Base-by-base conservation (phyloP, 140 eudicot genomes). In the Flaveria floridana region DNA sequence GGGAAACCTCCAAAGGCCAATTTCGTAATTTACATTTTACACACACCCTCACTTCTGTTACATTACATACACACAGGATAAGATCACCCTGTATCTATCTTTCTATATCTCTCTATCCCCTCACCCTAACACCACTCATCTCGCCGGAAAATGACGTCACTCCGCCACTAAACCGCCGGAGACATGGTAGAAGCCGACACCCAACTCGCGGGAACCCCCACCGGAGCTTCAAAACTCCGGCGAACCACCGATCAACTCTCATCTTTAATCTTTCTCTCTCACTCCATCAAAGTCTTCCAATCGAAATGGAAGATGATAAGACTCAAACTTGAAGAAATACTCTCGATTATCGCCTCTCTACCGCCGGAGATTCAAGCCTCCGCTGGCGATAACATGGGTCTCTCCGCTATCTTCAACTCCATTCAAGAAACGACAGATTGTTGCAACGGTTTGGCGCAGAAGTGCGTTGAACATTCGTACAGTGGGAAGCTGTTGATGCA, bases 401-500 rank as follows among this genome's bases (percentile, higher is more conserved):
- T 89, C 56, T 77, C 80, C 39, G 70, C 53, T 70, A 57, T 78
- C 57, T 14, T 88, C 3, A 71, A 83, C 14, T 76, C 84, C 1
- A 76, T 94, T 20, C 19, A 34, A 30, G 76, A 79, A 46, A 86
- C 97, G 7, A 78, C 82, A 16, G 16, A 7, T 25, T 61, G 70
- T 42, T 86, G 88, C 67, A 73, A 72, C 68, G 80, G 52, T 10
- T 87, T 90, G 14, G 91, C 86, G 2, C 55, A 26, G 39, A 79
- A 74, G 51, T 94, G 99, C 47, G 47, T 84, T 37, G 87, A 82
- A 14, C 14, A 76, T 19, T 70, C 88, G 5, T 94, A 81, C 68
- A 79, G 81, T 30, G 99, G 99, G 64, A 94, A 94, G 85, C 81
- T 94, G 21, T 76, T 83, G 46, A 94, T 88, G 99, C 97, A 94